Conservation (phyloP, 208 protist species). For the Acanthamoeba royreba region DNA sequence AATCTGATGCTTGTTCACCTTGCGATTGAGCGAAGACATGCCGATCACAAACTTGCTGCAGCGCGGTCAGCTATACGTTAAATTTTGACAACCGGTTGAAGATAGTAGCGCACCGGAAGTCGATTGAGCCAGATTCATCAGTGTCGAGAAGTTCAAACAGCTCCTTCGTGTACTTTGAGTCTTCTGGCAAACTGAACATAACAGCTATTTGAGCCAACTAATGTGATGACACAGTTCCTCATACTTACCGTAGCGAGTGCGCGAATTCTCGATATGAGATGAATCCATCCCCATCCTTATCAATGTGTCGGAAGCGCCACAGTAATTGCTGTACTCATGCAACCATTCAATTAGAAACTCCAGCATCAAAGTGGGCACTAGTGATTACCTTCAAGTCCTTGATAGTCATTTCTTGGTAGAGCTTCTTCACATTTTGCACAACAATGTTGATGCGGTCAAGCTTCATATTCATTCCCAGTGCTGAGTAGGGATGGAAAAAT, state of each 20-base stretch:
- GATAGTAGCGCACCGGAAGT: not conserved
- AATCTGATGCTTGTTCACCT: not conserved
- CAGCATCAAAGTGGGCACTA: not conserved
- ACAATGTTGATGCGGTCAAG: not conserved
- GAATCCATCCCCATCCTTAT: not conserved
- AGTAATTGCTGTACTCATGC: not conserved
- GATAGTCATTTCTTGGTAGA: not conserved
- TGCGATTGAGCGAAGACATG: constrained; percentile 2
- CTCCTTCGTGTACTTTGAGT: not conserved
- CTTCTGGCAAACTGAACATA: not conserved
- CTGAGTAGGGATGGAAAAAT: too few species aligned
- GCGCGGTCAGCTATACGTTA: not conserved
- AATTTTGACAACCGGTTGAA: not conserved
- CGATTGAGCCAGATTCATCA: not conserved
- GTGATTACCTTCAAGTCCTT: not conserved
- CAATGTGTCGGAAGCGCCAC: not conserved
- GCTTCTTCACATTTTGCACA: not conserved
- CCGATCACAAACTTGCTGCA: not conserved
- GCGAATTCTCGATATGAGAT: not conserved
- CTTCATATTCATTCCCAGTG: not conserved
- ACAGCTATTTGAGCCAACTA: not conserved
- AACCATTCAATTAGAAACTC: not conserved
- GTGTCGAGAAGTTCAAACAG: not conserved
- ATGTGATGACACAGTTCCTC: not conserved
- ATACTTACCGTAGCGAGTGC: not conserved